Evolutionary conservation across 116 monocot genomes (phyloP).

Genomic region (Zostera marina): DNA sequence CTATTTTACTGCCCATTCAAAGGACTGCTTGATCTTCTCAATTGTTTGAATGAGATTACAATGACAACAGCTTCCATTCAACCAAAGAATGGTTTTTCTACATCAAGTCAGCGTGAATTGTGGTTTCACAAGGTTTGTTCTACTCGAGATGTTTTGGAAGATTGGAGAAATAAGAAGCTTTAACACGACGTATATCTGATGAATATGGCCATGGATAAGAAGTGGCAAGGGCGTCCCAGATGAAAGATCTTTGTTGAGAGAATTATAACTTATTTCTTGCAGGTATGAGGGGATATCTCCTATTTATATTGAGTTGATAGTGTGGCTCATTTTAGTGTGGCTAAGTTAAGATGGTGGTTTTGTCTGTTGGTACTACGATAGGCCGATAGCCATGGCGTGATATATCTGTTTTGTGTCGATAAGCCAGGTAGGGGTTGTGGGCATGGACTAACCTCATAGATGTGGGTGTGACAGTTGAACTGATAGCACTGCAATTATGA

Average conservation of each 20-base stretch:
- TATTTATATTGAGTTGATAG: too few species aligned
- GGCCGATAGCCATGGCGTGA: too few species aligned
- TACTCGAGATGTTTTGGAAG: constrained; percentile 31
- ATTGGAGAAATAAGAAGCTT: constrained; percentile 27
- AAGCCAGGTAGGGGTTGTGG: too few species aligned
- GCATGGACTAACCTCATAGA: too few species aligned
- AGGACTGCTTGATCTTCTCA: constrained; percentile 52
- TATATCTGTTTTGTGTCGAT: too few species aligned
- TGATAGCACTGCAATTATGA: too few species aligned
- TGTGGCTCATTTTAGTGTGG: too few species aligned
- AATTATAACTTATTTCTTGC: too few species aligned
- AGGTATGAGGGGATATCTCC: too few species aligned
- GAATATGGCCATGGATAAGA: constrained; percentile 21
- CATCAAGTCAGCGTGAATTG: constrained; percentile 65
- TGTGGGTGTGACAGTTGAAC: too few species aligned
- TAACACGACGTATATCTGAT: constrained; percentile 39
- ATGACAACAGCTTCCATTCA: not conserved
- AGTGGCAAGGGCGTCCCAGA: constrained; percentile 57
- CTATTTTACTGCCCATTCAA: constrained; percentile 62
- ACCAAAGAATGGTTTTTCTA: constrained; percentile 39
- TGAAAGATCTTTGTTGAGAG: constrained; percentile 70
- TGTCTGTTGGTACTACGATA: too few species aligned
- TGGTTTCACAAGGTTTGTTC: constrained; percentile 22
- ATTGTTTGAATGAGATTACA: constrained; percentile 22
- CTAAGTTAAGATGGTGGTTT: too few species aligned